Conservation (phyloP, 768 basidiomycete species). For the Panaeolus cyanescens region DNA sequence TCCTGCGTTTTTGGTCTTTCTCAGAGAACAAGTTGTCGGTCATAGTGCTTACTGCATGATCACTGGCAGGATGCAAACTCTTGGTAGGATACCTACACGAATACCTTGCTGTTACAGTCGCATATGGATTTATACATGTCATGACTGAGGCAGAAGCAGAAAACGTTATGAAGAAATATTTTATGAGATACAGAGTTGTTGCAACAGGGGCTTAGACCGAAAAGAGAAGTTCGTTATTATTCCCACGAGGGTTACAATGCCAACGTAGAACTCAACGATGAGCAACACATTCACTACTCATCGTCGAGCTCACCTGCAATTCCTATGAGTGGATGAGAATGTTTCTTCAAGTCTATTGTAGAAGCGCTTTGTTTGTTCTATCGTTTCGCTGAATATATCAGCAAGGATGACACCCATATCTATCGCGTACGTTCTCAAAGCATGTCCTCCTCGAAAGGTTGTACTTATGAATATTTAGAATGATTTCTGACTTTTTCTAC, state of each 20-base stretch:
- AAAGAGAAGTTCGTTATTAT: too few species aligned
- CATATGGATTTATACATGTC: too few species aligned
- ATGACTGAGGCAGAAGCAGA: too few species aligned
- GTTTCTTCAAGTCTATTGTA: background rate
- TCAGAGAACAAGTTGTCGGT: too few species aligned
- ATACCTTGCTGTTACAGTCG: too few species aligned
- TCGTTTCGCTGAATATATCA: background rate
- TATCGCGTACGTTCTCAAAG: conserved; percentile 20
- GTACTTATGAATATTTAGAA: conserved; percentile 45
- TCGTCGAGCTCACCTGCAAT: background rate
- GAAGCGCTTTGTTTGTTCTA: background rate
- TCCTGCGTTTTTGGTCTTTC: too few species aligned
- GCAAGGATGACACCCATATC: conserved; percentile 24
- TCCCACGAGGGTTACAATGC: background rate
- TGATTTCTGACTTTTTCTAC: conserved; percentile 97
- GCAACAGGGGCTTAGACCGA: too few species aligned
- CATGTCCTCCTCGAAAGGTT: background rate
- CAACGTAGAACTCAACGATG: background rate
- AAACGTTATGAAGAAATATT: too few species aligned
- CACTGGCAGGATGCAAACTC: too few species aligned
- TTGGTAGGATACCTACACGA: too few species aligned
- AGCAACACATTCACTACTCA: background rate
- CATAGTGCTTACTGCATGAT: too few species aligned
- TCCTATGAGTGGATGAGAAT: background rate
- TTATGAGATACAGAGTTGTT: too few species aligned